Evolutionary conservation across 352 stramenopile genomes (phyloP).

Genomic region (Phytophthora podocarpi): DNA sequence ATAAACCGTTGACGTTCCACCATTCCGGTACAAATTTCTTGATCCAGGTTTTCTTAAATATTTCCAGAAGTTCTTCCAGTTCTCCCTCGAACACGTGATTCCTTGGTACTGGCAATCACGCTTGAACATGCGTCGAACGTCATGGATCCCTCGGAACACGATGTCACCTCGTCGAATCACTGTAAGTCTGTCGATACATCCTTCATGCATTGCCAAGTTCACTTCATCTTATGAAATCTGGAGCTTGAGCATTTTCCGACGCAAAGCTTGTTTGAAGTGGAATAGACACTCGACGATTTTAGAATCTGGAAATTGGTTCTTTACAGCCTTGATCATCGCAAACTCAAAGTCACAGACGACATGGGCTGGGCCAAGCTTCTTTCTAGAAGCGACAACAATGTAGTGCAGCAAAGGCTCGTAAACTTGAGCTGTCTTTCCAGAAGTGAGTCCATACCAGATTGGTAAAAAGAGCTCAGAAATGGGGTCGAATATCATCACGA

Average conservation of each 20-base stretch:
- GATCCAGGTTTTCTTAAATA: no score
- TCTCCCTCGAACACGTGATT: background rate
- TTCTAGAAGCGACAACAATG: no score
- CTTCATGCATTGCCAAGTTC: background rate
- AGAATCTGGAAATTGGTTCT: slow-evolving; percentile 10
- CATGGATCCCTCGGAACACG: background rate
- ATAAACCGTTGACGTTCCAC: no score
- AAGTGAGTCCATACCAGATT: background rate
- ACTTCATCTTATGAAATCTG: slow-evolving; percentile 2
- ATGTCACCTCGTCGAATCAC: background rate
- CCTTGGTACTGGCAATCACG: background rate
- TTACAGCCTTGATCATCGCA: slow-evolving; percentile 1
- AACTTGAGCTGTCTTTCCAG: slow-evolving; percentile 1
- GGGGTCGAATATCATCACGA: background rate
- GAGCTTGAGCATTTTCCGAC: slow-evolving; percentile 9
- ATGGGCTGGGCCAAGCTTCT: background rate
- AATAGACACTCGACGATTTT: background rate
- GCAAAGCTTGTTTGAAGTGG: slow-evolving; percentile 5
- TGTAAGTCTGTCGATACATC: background rate
- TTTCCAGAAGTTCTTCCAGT: no score
- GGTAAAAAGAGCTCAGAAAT: slow-evolving; percentile 3
- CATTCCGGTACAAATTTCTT: no score
- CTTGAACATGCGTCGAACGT: background rate
- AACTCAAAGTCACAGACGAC: no score
- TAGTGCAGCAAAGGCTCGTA: background rate